Conservation (phyloP, 192 early-diverging fungal species). For the Mortierella alpina region DNA sequence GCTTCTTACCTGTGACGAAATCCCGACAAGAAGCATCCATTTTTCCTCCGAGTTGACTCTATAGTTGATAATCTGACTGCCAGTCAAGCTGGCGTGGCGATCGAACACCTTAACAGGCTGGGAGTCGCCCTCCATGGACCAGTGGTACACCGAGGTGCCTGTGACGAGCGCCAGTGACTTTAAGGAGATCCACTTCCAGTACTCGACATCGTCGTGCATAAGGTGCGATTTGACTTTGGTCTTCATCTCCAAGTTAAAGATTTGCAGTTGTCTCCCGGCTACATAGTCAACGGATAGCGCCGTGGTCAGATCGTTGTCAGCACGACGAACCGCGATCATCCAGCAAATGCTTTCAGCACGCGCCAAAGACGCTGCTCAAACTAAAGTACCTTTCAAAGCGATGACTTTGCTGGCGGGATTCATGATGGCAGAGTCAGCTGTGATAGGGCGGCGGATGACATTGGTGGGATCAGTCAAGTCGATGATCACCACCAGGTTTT, state of each 20-base stretch:
- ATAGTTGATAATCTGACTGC: conserved; percentile 97
- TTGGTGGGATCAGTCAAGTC: conserved; percentile 90
- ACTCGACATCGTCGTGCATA: conserved; percentile 90
- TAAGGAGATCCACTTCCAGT: conserved; percentile 95
- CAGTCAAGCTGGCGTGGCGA: conserved; percentile 82
- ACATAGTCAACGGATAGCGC: conserved; percentile 2
- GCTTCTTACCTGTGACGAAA: conserved; percentile 78
- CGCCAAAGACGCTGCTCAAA: too few species aligned
- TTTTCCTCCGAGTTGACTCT: conserved; percentile 89
- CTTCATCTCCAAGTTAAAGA: conserved; percentile 97
- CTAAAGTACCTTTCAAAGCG: conserved; percentile 86
- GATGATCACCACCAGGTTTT: conserved; percentile 93
- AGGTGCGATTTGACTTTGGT: conserved; percentile 93
- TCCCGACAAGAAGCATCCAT: conserved; percentile 96
- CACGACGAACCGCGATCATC: too few species aligned
- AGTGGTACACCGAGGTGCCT: conserved; percentile 91
- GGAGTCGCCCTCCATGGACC: conserved; percentile 94
- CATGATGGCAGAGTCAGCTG: conserved; percentile 99
- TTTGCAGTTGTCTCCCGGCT: conserved; percentile 92
- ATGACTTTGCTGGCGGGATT: conserved; percentile 94
- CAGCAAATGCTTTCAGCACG: too few species aligned
- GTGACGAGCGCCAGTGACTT: conserved; percentile 92
- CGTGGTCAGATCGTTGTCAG: too few species aligned
- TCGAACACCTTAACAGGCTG: conserved; percentile 93
- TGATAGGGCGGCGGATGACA: conserved; percentile 90